phyloP scores from a whole-genome alignment of 257 asterid genomes.

The Mitragyna speciosa region DNA sequence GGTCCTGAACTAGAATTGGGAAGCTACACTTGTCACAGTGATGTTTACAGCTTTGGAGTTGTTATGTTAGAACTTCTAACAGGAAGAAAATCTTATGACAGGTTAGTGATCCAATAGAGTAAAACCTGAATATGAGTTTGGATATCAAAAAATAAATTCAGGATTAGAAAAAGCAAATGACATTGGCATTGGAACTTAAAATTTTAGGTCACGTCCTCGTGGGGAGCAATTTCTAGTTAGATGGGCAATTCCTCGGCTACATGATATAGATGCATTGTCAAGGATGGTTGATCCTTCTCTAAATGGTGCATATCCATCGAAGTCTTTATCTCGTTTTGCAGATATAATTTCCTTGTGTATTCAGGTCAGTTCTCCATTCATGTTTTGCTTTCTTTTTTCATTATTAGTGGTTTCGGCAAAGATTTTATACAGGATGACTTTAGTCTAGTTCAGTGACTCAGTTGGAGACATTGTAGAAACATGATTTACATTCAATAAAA shows the following conservation, averaged over 20 bases:
- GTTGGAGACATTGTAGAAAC: neutral
- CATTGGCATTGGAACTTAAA: neutral
- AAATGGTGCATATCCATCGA: conserved; percentile 70
- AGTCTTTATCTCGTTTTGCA: conserved; percentile 82
- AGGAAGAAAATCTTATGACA: conserved; percentile 78
- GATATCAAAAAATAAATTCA: neutral
- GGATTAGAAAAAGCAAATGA: neutral
- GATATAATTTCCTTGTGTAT: conserved; percentile 84
- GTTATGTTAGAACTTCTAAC: conserved; percentile 84
- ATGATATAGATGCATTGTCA: conserved; percentile 77
- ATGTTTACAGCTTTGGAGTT: conserved; percentile 93
- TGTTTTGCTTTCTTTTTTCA: neutral
- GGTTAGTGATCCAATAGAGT: conserved; percentile 43
- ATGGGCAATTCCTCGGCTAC: conserved; percentile 83
- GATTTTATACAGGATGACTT: neutral
- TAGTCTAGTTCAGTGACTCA: neutral
- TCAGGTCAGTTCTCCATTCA: conserved; percentile 52
- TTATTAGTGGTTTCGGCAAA: neutral
- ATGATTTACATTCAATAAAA: neutral
- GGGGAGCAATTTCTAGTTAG: conserved; percentile 78
- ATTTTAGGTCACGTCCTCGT: conserved; percentile 63
- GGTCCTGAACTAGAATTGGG: conserved; percentile 93
- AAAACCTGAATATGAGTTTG: neutral
- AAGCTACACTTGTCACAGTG: conserved; percentile 68
- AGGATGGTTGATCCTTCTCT: conserved; percentile 92